Base-by-base conservation (phyloP, 2,329 filamentous ascomycete species). In the Onygena corvina region DNA sequence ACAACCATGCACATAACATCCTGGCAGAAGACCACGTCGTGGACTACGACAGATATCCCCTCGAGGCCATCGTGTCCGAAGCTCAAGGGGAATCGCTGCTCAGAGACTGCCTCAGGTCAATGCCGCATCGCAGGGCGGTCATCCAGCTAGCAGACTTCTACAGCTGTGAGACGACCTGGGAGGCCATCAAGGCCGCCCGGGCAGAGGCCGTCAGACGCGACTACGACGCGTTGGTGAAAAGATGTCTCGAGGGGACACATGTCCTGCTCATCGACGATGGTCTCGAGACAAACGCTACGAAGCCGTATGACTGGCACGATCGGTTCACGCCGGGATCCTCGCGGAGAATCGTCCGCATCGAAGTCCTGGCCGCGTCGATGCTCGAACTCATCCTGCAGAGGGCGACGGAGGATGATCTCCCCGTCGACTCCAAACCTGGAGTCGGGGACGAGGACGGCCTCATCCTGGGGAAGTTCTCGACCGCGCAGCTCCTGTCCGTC, bases 251-350 rank as follows among this genome's bases (percentile, higher is more conserved):
- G 9, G 85, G 85, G 1, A 84, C 86, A 23, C 80, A 89, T 61
- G 78, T 76, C 1, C 71, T 90, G 8, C 71, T 93, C 1, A 74
- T 93, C n/a, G 86, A 92, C 56, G 86, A 92, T 64, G 82, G 85
- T 0, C 67, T 90, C 5, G 74, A 76, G 47, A 67, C 71, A 11
- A 67, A 69, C 1, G 72, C 75, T 5, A 74, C 78, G 1, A 75
- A 84, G 56, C 62, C 71, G 0, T 84, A 79, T 56, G 60, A 67
- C 3, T 84, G 79, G 76, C 81, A 87, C 60, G 74, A 83, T 60
- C 67, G 72, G 18, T 84, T 84, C 55, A 81, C 81, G 0, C 68
- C 71, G 16, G 77, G 76, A 48, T 69, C 74, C 5, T 84, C 79
- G 57, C 84, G 80, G 63, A 77, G 84, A 21, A 87, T 93, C 48